Conservation (phyloP, 2,329 filamentous ascomycete genomes). For the Talaromyces sp. region DNA sequence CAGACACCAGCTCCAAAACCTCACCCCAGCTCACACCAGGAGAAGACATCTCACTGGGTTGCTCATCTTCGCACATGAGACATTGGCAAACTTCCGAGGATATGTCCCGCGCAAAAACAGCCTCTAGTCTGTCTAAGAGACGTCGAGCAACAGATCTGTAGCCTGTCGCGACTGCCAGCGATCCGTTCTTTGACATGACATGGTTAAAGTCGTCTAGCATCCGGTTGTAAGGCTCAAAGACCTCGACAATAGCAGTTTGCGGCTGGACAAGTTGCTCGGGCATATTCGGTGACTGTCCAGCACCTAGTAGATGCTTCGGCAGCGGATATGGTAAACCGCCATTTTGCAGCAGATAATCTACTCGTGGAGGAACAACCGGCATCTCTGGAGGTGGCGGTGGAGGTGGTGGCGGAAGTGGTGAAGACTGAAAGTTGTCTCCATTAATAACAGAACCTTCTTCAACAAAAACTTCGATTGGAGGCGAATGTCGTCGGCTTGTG, state of each 20-base stretch:
- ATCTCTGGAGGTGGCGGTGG: constrained; percentile 69
- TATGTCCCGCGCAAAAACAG: constrained; percentile 89
- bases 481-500: constrained; percentile 15
- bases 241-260: constrained; percentile 61
- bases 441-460: constrained; percentile 28
- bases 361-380: constrained; percentile 66
- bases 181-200: constrained; percentile 78
- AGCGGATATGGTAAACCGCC: constrained; percentile 71
- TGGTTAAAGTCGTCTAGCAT: constrained; percentile 80
- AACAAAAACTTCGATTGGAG: constrained; percentile 31
- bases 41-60: constrained; percentile 48
- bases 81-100: constrained; percentile 81
- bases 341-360: constrained; percentile 88
- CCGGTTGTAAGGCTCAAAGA: constrained; percentile 79
- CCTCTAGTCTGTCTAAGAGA: constrained; percentile 82
- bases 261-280: constrained; percentile 58
- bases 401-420: constrained; percentile 52
- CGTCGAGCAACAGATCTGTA: constrained; percentile 91
- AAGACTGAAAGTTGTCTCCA: constrained; percentile 12
- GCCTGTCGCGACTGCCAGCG: constrained; percentile 88
- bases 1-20: constrained; percentile 86
- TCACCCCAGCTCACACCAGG: constrained; percentile 87
- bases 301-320: constrained; percentile 63
- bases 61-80: constrained; percentile 70
- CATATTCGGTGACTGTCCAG: constrained; percentile 50